Percentiles rank a stretch among this genome's conserved stretches.
These are phyloP conservation scores for Dipodascopsis uninucleata DNA, from an alignment of 805 yeast species.

Conservation along the genomic window DNA sequence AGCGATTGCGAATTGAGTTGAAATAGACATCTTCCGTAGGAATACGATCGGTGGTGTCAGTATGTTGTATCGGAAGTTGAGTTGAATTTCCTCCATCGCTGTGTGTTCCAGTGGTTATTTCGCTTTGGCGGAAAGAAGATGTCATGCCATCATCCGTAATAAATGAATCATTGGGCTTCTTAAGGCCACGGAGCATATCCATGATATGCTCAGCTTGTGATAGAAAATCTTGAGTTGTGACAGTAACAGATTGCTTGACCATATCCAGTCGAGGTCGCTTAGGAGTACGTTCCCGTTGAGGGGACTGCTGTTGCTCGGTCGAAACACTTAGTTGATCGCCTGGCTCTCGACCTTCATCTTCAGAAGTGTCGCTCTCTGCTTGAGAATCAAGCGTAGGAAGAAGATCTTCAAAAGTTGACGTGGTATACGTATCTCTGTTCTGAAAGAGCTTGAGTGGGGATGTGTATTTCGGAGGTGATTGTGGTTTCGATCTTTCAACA, in stretches of 20 bases:
- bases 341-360: constrained; percentile 2
- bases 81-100: not conserved
- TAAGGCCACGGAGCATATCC: constrained; percentile 26
- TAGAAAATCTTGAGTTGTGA: constrained; percentile 30
- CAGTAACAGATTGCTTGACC: not conserved
- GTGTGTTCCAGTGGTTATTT: constrained; percentile 13
- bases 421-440: constrained; percentile 33
- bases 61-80: constrained; percentile 5
- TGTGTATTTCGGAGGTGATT: constrained; percentile 1
- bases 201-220: constrained; percentile 33
- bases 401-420: constrained; percentile 30
- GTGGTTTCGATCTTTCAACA: constrained; percentile 2
- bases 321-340: not conserved
- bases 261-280: constrained; percentile 18
- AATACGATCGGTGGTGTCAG: not conserved
- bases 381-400: constrained; percentile 19
- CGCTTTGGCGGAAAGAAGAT: constrained; percentile 19
- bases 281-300: constrained; percentile 20
- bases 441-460: constrained; percentile 32
- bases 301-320: no score
- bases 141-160: constrained; percentile 20
- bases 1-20: constrained; percentile 22
- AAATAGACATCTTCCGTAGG: constrained; percentile 11
- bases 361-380: no score
- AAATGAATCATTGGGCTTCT: constrained; percentile 6